Conservation (phyloP, 2,329 filamentous ascomycete genomes). For the Fusarium aywerte region DNA sequence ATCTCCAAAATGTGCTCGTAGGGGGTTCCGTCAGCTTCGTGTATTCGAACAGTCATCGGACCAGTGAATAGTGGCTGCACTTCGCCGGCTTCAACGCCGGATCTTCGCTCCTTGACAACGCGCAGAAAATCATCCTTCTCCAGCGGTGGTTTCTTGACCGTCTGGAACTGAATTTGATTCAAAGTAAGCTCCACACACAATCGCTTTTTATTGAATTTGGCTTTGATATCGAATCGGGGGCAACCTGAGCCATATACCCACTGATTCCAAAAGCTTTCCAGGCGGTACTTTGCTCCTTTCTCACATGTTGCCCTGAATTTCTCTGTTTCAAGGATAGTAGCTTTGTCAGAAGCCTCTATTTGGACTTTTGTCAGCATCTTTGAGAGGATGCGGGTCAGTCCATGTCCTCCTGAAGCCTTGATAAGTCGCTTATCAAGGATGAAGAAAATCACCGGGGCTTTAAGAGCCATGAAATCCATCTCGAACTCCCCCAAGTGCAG, state of each 20-base stretch:
- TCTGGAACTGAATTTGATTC: conserved; percentile 74
- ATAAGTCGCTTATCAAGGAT: conserved; percentile 91
- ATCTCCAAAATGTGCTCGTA: conserved; percentile 99
- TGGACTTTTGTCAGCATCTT: conserved; percentile 88
- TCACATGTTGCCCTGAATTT: conserved; percentile 87
- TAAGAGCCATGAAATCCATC: conserved; percentile 88
- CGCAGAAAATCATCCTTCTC: conserved; percentile 82
- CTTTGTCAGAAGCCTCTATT: conserved; percentile 68
- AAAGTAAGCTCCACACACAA: conserved; percentile 93
- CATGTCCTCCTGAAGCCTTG: conserved; percentile 84
- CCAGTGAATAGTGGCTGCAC: conserved; percentile 88
- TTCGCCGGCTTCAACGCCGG: conserved; percentile 74
- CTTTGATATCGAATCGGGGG: conserved; percentile 85
- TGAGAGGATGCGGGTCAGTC: conserved; percentile 85
- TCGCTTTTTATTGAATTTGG: conserved; percentile 97
- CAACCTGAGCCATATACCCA: conserved; percentile 93
- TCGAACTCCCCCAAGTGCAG: conserved; percentile 87
- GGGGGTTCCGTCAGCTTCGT: conserved; percentile 96
- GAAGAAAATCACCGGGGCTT: conserved; percentile 90
- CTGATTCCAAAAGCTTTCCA: conserved; percentile 92
- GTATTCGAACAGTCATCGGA: conserved; percentile 96
- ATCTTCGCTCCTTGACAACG: conserved; percentile 81
- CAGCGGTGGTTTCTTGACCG: conserved; percentile 59
- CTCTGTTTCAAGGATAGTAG: conserved; percentile 78
- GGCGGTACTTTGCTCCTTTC: conserved; percentile 84